Base-by-base conservation (phyloP, 108 stramenopile genomes). In the Skeletonema grethae region DNA sequence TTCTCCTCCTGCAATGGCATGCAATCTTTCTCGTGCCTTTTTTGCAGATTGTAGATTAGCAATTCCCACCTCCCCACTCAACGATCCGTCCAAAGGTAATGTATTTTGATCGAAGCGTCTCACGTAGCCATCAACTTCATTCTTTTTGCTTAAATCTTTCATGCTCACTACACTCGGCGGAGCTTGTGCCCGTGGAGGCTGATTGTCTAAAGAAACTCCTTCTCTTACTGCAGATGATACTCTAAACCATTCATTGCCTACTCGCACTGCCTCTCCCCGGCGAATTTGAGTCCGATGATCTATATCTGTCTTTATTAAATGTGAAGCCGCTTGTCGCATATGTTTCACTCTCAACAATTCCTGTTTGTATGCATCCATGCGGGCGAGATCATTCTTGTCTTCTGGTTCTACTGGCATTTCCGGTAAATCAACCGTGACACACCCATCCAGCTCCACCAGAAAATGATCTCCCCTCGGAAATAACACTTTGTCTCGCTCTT, bases 191-290 rank as follows among this genome's bases (percentile, higher is more conserved):
- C 90, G 72, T 2, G 79, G 79, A 9, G 91, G 94, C 68, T 92
- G 90, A 66, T 85, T 87, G 36, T 84, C 71, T 12, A 87, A 69
- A 12, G 88, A 71, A 5, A 80, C 48, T 20, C 88, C 87, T 29
- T 87, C 87, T 15, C 76, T 76, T 53, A 95, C 84, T 30, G 88
- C 85, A 32, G 84, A 85, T 1, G 88, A 89, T 0, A 95, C 84
- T 13, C 94, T 87, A 65, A 92, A 90, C 94, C 94, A 95, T 57
- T 87, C 79, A 8, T 90, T 90, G 15, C 91, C 91, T 2, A 91
- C 60, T 13, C 87, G 83, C 13, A 95, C 72, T 22, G 91, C 94
- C 73, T 95, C 94, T 18, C 94, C 94, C 15, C 94, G 68, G 28
- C 94, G 82, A 35, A 92, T 87, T 68, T 95, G 94, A 15, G 61